A percentile compares a stretch with the other conserved stretches of the same genome.
These are phyloP conservation scores for Lumnitzera littorea DNA, from an alignment of 345 rosid genomes.

Conservation along the genomic window DNA sequence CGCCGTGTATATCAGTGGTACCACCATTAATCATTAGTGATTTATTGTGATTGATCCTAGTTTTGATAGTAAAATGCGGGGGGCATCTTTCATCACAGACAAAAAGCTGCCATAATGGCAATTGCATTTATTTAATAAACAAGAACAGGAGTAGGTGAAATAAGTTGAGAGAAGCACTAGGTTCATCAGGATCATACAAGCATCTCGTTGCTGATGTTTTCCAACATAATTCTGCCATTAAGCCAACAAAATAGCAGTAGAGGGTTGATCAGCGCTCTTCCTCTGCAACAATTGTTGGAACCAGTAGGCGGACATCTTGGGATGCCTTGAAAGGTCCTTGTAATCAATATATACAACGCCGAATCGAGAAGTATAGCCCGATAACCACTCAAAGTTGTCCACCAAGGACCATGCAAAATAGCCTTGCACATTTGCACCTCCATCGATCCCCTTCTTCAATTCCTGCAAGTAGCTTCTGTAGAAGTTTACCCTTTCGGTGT, in stretches of 20 bases:
- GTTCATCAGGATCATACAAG: too few relatives aligned
- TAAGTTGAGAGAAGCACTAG: too few relatives aligned
- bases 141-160: too few relatives aligned
- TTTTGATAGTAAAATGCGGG: too few relatives aligned
- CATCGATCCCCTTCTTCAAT: conserved; percentile 43
- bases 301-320: conserved; percentile 65
- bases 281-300: conserved; percentile 31
- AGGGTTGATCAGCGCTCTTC: neutral
- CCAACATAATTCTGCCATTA: neutral
- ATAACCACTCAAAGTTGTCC: conserved; percentile 60
- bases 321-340: conserved; percentile 36
- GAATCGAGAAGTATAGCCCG: conserved; percentile 49
- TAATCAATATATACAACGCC: conserved; percentile 46
- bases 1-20: too few relatives aligned
- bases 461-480: conserved; percentile 36
- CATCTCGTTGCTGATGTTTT: too few relatives aligned
- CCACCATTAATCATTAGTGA: too few relatives aligned
- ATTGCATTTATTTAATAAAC: too few relatives aligned
- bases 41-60: too few relatives aligned
- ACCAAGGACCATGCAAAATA: conserved; percentile 65
- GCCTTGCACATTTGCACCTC: conserved; percentile 53
- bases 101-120: too few relatives aligned
- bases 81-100: too few relatives aligned
- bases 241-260: neutral
- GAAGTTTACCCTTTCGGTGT: conserved; percentile 34